Conservation (phyloP, 345 rosid genomes). For the Brassica juncea region DNA sequence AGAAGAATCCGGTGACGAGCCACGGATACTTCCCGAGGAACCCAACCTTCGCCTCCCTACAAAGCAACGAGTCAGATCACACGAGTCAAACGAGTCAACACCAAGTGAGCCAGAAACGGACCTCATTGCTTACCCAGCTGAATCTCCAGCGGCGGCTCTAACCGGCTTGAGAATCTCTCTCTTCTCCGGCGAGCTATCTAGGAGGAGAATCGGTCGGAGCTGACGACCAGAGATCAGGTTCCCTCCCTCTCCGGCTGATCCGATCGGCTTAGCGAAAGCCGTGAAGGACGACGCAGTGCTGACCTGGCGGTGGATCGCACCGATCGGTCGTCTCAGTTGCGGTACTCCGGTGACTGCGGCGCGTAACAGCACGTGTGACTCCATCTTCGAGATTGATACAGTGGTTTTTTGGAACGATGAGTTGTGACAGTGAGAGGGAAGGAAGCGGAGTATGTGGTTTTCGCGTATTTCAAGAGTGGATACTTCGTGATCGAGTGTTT, state of each 20-base stretch:
- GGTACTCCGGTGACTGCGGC: constrained; percentile 53
- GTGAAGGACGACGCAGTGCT: constrained; percentile 14
- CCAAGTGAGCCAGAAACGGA: constrained; percentile 47
- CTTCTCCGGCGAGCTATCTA: constrained; percentile 43
- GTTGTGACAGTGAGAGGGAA: constrained; percentile 29
- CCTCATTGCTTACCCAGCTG: constrained; percentile 98
- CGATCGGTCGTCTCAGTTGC: constrained; percentile 43
- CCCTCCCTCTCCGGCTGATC: constrained; percentile 64
- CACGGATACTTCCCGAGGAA: constrained; percentile 76
- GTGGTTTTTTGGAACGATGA: not conserved
- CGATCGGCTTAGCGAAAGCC: constrained; percentile 47
- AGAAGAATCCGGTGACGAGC: constrained; percentile 88
- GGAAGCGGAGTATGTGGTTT: constrained; percentile 13
- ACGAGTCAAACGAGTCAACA: constrained; percentile 45
- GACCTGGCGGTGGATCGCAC: constrained; percentile 26
- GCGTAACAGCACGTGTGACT: constrained; percentile 80
- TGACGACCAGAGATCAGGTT: constrained; percentile 84
- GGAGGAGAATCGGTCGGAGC: constrained; percentile 69
- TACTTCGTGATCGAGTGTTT: not conserved
- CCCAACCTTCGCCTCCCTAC: constrained; percentile 74
- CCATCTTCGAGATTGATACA: constrained; percentile 46
- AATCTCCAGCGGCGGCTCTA: constrained; percentile 74
- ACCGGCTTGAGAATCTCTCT: constrained; percentile 54
- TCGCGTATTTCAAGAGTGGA: constrained; percentile 2
- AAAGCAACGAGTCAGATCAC: constrained; percentile 41